phyloP scores from a whole-genome alignment of 164 flowering plant species.

The Vitis riparia region DNA sequence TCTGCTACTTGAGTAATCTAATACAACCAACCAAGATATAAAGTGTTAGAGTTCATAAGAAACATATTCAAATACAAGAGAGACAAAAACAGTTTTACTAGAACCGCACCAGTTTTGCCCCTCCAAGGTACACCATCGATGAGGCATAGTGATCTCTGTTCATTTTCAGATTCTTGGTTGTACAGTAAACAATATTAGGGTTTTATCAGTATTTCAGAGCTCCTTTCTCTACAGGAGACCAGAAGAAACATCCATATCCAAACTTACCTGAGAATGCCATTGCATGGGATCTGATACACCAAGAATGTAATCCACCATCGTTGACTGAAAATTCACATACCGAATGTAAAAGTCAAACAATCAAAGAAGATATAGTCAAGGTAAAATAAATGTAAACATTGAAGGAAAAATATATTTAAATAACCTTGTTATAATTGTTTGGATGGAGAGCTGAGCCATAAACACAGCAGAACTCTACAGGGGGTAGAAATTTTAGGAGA shows the following conservation, averaged over 20 bases:
- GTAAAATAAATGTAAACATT: not conserved
- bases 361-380: not conserved
- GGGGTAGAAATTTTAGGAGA: slow-evolving; percentile 65
- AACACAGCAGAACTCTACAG: slow-evolving; percentile 79
- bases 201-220: not conserved
- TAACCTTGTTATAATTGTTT: slow-evolving; percentile 65
- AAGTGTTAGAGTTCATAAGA: not conserved
- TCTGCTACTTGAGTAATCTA: slow-evolving; percentile 80
- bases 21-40: slow-evolving; percentile 13
- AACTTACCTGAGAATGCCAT: slow-evolving; percentile 83
- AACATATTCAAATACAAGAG: not conserved
- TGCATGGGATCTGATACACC: slow-evolving; percentile 88
- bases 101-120: slow-evolving; percentile 64
- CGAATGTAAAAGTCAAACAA: slow-evolving; percentile 4
- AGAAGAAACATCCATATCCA: not conserved
- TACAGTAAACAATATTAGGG: slow-evolving; percentile 12
- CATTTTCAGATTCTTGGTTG: slow-evolving; percentile 67
- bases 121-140: slow-evolving; percentile 70
- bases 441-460: slow-evolving; percentile 94
- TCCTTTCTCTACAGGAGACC: not conserved
- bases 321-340: slow-evolving; percentile 30
- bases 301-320: slow-evolving; percentile 84
- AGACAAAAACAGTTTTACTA: slow-evolving; percentile 4
- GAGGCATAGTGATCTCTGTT: slow-evolving; percentile 81
- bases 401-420: not conserved